Conservation (phyloP, 2,329 filamentous ascomycete species). For the Xylaria sp. region DNA sequence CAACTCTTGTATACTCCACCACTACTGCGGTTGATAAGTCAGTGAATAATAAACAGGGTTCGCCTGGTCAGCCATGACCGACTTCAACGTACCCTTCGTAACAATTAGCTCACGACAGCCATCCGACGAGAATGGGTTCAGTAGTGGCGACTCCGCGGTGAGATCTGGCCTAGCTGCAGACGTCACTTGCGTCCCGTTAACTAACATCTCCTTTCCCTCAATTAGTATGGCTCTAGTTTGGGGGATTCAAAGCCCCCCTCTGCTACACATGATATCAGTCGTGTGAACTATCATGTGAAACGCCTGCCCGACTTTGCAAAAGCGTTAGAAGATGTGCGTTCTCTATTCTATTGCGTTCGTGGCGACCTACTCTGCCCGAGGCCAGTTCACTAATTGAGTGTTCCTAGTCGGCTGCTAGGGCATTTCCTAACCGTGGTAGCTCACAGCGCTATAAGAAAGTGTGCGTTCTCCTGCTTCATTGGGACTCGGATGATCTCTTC, state of each 20-base stretch:
- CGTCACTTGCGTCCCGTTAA: conserved; percentile 34
- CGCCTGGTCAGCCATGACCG: conserved; percentile 52
- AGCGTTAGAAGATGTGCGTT: conserved; percentile 64
- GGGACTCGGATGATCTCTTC: conserved; percentile 68
- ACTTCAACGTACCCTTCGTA: conserved; percentile 61
- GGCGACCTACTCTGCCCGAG: not conserved
- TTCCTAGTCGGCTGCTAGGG: conserved; percentile 62
- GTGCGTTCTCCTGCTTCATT: conserved; percentile 65
- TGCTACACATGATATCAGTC: conserved; percentile 67
- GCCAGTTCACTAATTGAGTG: conserved; percentile 29
- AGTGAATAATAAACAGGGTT: not conserved
- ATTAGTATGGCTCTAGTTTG: conserved; percentile 58
- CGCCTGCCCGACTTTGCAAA: conserved; percentile 65
- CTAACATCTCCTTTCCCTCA: conserved; percentile 50
- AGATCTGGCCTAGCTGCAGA: conserved; percentile 49
- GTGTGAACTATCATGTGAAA: conserved; percentile 68
- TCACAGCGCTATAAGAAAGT: conserved; percentile 68
- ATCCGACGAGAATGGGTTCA: conserved; percentile 58
- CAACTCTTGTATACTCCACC: conserved; percentile 24
- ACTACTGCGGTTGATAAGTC: conserved; percentile 19
- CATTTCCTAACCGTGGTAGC: conserved; percentile 66
- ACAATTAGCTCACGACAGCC: conserved; percentile 64
- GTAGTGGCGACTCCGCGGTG: conserved; percentile 62
- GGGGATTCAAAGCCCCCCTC: conserved; percentile 54
- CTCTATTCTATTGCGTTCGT: not conserved